Conservation (phyloP, 768 basidiomycete species). For the Amanita jacksonii region DNA sequence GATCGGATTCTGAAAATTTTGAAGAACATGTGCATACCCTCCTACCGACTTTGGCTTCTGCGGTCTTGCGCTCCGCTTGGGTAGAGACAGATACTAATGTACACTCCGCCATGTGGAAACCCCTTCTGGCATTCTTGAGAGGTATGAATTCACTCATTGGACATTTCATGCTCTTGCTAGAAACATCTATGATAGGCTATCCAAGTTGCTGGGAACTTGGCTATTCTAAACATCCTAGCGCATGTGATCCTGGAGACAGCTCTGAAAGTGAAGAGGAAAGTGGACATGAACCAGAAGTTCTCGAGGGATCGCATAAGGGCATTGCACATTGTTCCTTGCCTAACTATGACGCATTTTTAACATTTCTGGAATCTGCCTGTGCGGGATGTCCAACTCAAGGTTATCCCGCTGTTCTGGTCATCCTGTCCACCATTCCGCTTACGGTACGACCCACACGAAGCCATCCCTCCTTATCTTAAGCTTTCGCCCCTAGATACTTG, state of each 20-base stretch:
- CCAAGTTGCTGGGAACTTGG: constrained; percentile 58
- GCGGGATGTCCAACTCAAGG: constrained; percentile 69
- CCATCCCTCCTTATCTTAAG: not conserved
- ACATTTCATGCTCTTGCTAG: not conserved
- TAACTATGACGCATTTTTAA: constrained; percentile 66
- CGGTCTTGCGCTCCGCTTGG: constrained; percentile 57
- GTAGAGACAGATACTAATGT: constrained; percentile 65
- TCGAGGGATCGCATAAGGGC: not conserved
- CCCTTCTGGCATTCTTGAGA: constrained; percentile 61
- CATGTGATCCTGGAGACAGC: constrained; percentile 23
- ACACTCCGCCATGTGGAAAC: constrained; percentile 58
- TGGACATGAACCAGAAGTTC: constrained; percentile 9
- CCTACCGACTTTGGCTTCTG: constrained; percentile 41
- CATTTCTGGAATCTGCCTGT: constrained; percentile 72
- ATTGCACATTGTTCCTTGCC: constrained; percentile 18
- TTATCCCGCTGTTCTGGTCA: constrained; percentile 74
- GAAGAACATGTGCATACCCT: constrained; percentile 19
- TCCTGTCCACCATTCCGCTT: constrained; percentile 73
- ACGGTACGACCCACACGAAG: constrained; percentile 32
- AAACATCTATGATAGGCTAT: constrained; percentile 34
- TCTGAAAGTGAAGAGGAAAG: constrained; percentile 25
- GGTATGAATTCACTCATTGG: constrained; percentile 29
- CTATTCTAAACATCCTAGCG: constrained; percentile 20
- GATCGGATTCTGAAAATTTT: not conserved
- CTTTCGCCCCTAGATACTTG: not conserved